These are phyloP conservation scores for Starmerella ratchasimensis DNA, from an alignment of 805 yeast species.

Conservation along the genomic window DNA sequence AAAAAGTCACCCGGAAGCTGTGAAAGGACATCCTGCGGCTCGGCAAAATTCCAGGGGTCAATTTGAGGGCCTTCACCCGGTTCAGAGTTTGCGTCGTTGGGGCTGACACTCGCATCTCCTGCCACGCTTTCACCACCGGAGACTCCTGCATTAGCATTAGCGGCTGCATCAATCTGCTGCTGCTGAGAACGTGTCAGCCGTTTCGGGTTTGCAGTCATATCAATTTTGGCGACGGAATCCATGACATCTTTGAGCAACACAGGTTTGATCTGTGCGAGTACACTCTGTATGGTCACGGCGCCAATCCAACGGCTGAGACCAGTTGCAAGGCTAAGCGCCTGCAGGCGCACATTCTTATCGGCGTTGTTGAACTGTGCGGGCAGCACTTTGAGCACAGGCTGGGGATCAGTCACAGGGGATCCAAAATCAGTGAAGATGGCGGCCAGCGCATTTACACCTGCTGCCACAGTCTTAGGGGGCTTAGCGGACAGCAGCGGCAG, in stretches of 20 bases:
- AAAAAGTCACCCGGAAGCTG: slow-evolving; percentile 53
- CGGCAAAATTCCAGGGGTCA: slow-evolving; percentile 53
- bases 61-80: slow-evolving; percentile 34
- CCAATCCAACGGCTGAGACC: slow-evolving; percentile 68
- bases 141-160: background rate
- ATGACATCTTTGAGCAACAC: slow-evolving; percentile 79
- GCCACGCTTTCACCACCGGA: slow-evolving; percentile 8
- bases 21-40: slow-evolving; percentile 51
- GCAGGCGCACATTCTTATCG: slow-evolving; percentile 73
- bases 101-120: slow-evolving; percentile 12
- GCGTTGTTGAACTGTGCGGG: slow-evolving; percentile 71
- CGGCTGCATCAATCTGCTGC: slow-evolving; percentile 1
- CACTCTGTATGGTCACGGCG: slow-evolving; percentile 38
- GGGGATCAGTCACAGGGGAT: slow-evolving; percentile 44
- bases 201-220: slow-evolving; percentile 8
- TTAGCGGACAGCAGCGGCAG: slow-evolving; percentile 46
- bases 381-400: slow-evolving; percentile 41
- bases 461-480: slow-evolving; percentile 66
- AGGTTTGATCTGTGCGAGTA: slow-evolving; percentile 62
- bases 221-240: slow-evolving; percentile 46
- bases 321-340: slow-evolving; percentile 54
- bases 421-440: slow-evolving; percentile 52
- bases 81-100: slow-evolving; percentile 21
- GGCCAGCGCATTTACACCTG: slow-evolving; percentile 42
- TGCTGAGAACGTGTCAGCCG: slow-evolving; percentile 12